Evolutionary conservation across 2,329 filamentous ascomycete species (phyloP), one percentile per base, ranked within the genome.

Genomic region (Colletotrichum lupini): DNA sequence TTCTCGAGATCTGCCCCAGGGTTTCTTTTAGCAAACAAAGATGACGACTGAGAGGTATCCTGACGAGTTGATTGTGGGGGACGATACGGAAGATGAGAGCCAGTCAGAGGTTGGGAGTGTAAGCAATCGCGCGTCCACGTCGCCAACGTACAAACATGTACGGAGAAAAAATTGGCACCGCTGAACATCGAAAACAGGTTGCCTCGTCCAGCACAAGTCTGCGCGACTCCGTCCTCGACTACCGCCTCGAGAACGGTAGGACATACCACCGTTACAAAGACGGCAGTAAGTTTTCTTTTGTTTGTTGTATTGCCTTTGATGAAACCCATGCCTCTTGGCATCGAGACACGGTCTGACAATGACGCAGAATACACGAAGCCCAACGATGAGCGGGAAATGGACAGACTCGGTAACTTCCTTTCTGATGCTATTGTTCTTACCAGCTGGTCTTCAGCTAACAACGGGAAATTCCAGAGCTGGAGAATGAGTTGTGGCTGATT

Each of bases 221-320:
- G n/a, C 75, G 75, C 14, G 81, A 81, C 1, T 84, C 82, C 53
- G 83, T 74, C 19, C 72, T 59, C 2, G 62, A 66, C 8, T 74
- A 63, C 11, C 35, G 67, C 5, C 12, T 60, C 12, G 68, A 71
- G 19, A 60, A 67, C 6, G 68, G 63, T 30, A 30, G 68, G 0
- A 67, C 63, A 6, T 71, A 67, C 16, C 68, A 71, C 30, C 67
- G 6, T n/a, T 67, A 71, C 46, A 67, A 71, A 55, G 68, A 67
- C n/a, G 68, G 63, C 28, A 59, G 68, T 71, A 5, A 58, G 53
- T 59, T 26, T 22, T 26, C 26, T 19, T 4, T 32, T 32, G 30
- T 9, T 32, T 32, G 30, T 32, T 32, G 30, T 32, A 32, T 32
- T 32, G 11, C 30, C 30, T 32, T 28, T 28, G 3, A 19, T 12